phyloP scores from a whole-genome alignment of 345 rosid genomes.

The Noccaea bulbosa region DNA sequence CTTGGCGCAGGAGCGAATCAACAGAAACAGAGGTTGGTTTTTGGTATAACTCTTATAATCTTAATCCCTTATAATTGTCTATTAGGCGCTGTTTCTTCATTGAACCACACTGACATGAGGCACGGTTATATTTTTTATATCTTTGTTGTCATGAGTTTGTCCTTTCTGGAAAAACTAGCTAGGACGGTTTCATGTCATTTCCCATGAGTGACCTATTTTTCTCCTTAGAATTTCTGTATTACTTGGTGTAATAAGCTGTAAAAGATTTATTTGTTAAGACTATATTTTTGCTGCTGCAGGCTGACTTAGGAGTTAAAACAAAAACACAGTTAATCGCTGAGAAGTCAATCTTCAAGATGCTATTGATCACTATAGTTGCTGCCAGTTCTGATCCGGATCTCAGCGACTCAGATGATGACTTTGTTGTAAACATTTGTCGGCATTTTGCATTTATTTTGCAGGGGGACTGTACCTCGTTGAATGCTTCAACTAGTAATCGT shows the following conservation, averaged over 20 bases:
- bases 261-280: conserved; percentile 17
- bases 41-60: conserved; percentile 12
- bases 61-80: conserved; percentile 5
- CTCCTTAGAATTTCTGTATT: background rate
- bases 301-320: conserved; percentile 93
- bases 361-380: conserved; percentile 79
- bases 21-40: conserved; percentile 76
- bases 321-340: conserved; percentile 98
- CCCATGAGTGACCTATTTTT: conserved; percentile 14
- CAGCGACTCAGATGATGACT: conserved; percentile 72
- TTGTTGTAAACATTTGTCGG: conserved; percentile 75
- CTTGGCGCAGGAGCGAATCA: conserved; percentile 74
- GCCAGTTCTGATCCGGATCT: conserved; percentile 85
- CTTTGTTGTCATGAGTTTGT: conserved; percentile 29
- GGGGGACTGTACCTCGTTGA: conserved; percentile 58
- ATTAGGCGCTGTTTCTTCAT: background rate
- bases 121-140: conserved; percentile 5
- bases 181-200: conserved; percentile 25
- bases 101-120: conserved; percentile 13
- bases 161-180: background rate
- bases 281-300: conserved; percentile 56
- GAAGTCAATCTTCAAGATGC: conserved; percentile 93
- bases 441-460: conserved; percentile 96
- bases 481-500: conserved; percentile 53
- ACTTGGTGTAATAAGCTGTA: conserved; percentile 4